phyloP scores from a whole-genome alignment of 179 eudicot genomes.

The Spinacia oleracea region DNA sequence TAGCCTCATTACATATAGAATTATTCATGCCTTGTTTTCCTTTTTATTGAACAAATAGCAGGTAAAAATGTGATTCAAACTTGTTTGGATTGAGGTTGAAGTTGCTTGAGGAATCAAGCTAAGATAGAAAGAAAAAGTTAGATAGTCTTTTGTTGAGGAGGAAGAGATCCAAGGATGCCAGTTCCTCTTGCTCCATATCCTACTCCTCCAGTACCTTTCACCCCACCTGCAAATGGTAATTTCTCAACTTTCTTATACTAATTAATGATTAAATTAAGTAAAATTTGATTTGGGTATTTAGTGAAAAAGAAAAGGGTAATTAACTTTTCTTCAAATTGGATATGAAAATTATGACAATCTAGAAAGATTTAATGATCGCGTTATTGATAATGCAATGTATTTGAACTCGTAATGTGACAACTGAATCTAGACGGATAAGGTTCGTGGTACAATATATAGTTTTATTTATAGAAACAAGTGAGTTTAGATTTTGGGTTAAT shows the following conservation, averaged over 20 bases:
- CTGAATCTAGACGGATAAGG: background rate
- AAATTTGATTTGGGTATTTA: background rate
- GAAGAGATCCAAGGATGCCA: constrained; percentile 56
- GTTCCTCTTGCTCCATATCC: constrained; percentile 96
- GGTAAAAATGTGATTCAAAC: constrained; percentile 29
- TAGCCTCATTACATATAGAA: background rate
- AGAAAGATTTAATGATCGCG: background rate
- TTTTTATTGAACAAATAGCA: constrained; percentile 20
- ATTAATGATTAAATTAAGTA: no score
- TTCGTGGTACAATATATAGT: no score
- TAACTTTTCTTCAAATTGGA: background rate
- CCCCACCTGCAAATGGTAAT: constrained; percentile 75
- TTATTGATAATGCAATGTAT: background rate
- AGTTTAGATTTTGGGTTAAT: background rate
- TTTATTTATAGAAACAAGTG: no score
- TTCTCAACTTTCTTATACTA: background rate
- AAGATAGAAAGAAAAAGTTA: background rate
- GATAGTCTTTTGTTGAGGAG: background rate
- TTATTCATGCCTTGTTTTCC: background rate
- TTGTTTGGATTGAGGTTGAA: constrained; percentile 13
- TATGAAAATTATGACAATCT: background rate
- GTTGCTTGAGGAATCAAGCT: background rate
- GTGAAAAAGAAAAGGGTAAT: no score
- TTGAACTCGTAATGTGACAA: background rate
- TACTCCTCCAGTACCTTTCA: constrained; percentile 56